Evolutionary conservation across 2,329 filamentous ascomycete species (phyloP), one percentile per base, ranked within the genome.

Genomic region (Juglanconis juglandina): DNA sequence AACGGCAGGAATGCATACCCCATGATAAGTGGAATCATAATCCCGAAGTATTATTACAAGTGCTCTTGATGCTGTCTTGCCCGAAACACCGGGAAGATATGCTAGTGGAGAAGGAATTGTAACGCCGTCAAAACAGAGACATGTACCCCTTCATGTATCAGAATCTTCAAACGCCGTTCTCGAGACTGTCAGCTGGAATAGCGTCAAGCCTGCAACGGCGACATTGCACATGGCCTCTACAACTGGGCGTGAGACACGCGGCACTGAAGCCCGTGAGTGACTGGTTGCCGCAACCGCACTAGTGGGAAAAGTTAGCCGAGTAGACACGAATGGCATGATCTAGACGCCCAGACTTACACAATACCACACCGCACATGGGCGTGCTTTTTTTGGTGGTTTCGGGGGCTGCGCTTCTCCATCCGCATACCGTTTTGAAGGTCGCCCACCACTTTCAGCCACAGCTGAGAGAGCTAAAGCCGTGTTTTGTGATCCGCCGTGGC

Each of bases 251-350:
- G 46, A 52, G 44, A 53, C 61, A 63, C 4, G 33, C 53, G 33
- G 58, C 37, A 34, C 39, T 61, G 17, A 59, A 54, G 41, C 41
- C 46, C 11, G 35, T 54, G 24, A 63, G 61, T 14, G 34, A 47
- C n/a, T 56, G 54, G 30, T 44, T 60, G 34, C 35, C 30, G 44
- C 61, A 63, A 24, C 56, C 50, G 32, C 61, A 63, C 61, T 63
- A 51, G 13, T 7, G 3, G 11, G 35, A 24, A 11, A 10, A 13
- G 52, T 63, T 53, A 63, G 61, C 39, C 32, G 41, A 35, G 32
- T 35, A 8, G 48, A 35, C 13, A n/a, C 48, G 11, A 17, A 44
- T 7, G 30, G 10, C 30, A 37, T 14, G 37, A 13, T 32, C 13
- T 35, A 34, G 33, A 34, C 4, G 30, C 6, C 24, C 3, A 14